Evolutionary conservation across 768 basidiomycete genomes (phyloP).

Genomic region (Candolleomyces aberdarensis): DNA sequence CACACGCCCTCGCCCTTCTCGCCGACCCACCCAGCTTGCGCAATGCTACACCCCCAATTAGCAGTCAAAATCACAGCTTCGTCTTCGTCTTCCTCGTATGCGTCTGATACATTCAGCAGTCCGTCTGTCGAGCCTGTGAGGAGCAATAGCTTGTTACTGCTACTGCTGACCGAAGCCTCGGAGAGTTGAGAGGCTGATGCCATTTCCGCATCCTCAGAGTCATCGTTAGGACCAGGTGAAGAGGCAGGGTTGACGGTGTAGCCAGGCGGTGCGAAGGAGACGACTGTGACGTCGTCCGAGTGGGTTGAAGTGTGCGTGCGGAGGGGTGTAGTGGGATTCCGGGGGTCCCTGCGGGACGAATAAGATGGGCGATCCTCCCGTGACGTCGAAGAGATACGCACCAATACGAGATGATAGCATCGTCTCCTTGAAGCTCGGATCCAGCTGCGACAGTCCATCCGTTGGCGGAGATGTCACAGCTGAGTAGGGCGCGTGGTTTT

Average conservation of each 20-base stretch:
- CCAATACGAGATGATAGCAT: constrained; percentile 86
- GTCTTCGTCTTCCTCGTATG: constrained; percentile 81
- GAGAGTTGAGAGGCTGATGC: not conserved
- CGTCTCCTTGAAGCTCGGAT: constrained; percentile 76
- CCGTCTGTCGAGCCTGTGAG: constrained; percentile 89
- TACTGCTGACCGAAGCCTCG: no score
- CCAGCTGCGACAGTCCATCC: constrained; percentile 79
- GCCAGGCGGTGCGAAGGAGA: constrained; percentile 46
- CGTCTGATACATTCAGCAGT: constrained; percentile 66
- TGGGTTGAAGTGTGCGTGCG: constrained; percentile 84
- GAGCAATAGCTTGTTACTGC: constrained; percentile 29
- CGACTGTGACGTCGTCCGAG: constrained; percentile 86
- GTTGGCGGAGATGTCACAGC: constrained; percentile 67
- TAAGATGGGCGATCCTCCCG: not conserved
- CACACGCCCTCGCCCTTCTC: constrained; percentile 41
- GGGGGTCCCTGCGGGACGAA: constrained; percentile 66
- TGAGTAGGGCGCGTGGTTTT: constrained; percentile 46
- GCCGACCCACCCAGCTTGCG: constrained; percentile 69
- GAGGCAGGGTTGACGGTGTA: constrained; percentile 4
- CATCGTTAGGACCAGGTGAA: not conserved
- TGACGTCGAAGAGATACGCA: constrained; percentile 22
- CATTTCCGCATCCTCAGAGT: not conserved
- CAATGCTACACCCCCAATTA: constrained; percentile 83
- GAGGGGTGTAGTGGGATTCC: constrained; percentile 67
- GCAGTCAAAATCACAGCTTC: constrained; percentile 78